Conservation (phyloP, 1,284 basidiomycete species). For the Neotropicomus parvogracilis region DNA sequence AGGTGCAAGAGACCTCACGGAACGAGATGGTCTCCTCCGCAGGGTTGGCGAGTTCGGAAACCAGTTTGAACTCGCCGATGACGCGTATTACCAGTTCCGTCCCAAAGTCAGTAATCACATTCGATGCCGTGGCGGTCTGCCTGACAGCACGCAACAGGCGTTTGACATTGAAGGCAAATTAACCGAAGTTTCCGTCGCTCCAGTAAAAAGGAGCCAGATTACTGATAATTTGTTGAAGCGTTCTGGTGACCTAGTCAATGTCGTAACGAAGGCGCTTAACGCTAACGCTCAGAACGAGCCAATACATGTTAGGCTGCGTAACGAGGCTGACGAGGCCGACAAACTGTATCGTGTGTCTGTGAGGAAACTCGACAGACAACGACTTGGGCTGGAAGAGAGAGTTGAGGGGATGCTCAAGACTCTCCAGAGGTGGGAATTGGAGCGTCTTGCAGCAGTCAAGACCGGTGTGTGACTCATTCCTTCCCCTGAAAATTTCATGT, state of each 20-base stretch:
- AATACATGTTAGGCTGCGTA: slow-evolving; percentile 62
- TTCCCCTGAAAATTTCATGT: neutral
- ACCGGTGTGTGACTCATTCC: slow-evolving; percentile 50
- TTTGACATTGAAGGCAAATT: slow-evolving; percentile 57
- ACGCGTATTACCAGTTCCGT: slow-evolving; percentile 78
- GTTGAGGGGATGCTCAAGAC: slow-evolving; percentile 78
- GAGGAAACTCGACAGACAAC: slow-evolving; percentile 73
- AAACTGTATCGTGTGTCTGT: slow-evolving; percentile 71
- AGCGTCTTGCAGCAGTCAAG: slow-evolving; percentile 79
- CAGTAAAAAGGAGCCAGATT: slow-evolving; percentile 42
- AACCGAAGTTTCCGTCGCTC: slow-evolving; percentile 31
- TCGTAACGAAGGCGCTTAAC: slow-evolving; percentile 71
- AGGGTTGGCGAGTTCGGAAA: slow-evolving; percentile 81
- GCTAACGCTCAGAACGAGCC: slow-evolving; percentile 54
- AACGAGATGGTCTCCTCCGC: slow-evolving; percentile 70
- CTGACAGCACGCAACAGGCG: slow-evolving; percentile 42
- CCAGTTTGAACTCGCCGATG: slow-evolving; percentile 68
- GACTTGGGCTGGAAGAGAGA: slow-evolving; percentile 78
- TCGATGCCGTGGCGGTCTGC: neutral
- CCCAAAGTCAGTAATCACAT: slow-evolving; percentile 51
- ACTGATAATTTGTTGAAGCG: slow-evolving; percentile 63
- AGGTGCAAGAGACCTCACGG: slow-evolving; percentile 72
- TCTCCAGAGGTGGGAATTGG: slow-evolving; percentile 82
- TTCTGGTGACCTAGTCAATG: slow-evolving; percentile 62
- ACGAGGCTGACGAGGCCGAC: slow-evolving; percentile 78